Conservation (phyloP, 192 early-diverging fungal genomes). For the Cetraspora pellucida region DNA sequence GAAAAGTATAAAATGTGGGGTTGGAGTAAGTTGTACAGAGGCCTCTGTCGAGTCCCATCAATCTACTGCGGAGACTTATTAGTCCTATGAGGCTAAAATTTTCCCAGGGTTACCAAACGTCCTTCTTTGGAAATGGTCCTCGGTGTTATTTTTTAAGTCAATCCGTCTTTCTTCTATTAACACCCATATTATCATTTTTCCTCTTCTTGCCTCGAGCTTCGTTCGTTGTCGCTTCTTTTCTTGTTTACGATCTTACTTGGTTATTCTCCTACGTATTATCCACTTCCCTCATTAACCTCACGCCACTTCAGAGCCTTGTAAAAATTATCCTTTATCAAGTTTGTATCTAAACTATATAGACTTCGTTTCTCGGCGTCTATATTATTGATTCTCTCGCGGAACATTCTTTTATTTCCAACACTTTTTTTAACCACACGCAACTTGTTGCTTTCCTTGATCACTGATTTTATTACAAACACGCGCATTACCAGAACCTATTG, state of each 20-base stretch:
- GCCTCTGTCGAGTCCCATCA: neutral
- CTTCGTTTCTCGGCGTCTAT: neutral
- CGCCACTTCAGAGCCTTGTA: neutral
- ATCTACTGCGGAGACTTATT: slow-evolving; percentile 11
- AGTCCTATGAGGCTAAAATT: slow-evolving; percentile 19
- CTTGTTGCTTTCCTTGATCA: slow-evolving; percentile 6
- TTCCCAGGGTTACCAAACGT: slow-evolving; percentile 20
- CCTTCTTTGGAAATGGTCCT: slow-evolving; percentile 17
- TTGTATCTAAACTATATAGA: neutral
- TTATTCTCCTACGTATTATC: neutral
- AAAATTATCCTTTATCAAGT: neutral
- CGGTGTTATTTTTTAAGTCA: slow-evolving; percentile 10
- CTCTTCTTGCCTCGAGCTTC: slow-evolving; percentile 9
- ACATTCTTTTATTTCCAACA: slow-evolving; percentile 13
- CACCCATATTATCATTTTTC: neutral
- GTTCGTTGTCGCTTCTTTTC: slow-evolving; percentile 9
- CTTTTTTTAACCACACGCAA: neutral
- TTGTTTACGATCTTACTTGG: slow-evolving; percentile 5
- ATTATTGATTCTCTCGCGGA: neutral
- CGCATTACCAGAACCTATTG: neutral
- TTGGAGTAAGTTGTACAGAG: too few relatives aligned
- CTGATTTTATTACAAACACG: neutral
- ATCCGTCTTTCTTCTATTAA: neutral
- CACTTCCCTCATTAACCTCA: neutral
- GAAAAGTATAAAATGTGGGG: too few relatives aligned